Conservation (phyloP, 1,284 basidiomycete genomes). For the Butyriboletus pseudospeciosus region DNA sequence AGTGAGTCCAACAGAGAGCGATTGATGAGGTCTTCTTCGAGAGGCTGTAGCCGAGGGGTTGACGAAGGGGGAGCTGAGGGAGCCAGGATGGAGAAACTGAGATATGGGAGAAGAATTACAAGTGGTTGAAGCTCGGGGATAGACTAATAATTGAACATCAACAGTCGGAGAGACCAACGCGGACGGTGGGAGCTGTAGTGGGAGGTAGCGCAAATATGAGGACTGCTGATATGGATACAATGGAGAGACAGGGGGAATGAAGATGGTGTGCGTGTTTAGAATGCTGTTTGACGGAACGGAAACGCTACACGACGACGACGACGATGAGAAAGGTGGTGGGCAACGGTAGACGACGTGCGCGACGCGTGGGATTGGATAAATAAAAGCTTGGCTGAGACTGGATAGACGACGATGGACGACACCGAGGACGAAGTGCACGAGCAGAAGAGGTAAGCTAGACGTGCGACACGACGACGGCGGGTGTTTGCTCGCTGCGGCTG, state of each 20-base stretch:
- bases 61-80: constrained; percentile 55
- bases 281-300: constrained; percentile 20
- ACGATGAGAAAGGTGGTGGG: constrained; percentile 11
- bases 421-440: constrained; percentile 23
- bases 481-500: constrained; percentile 31
- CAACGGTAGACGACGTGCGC: constrained; percentile 32
- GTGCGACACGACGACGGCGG: constrained; percentile 31
- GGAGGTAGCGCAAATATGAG: constrained; percentile 29
- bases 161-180: constrained; percentile 30
- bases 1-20: constrained; percentile 73
- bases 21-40: constrained; percentile 80
- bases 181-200: constrained; percentile 13
- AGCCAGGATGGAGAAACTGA: constrained; percentile 58
- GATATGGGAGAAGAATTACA: constrained; percentile 28
- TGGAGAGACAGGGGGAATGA: constrained; percentile 23
- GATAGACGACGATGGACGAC: constrained; percentile 17
- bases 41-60: constrained; percentile 42
- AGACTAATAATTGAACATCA: constrained; percentile 36
- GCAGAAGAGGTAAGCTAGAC: constrained; percentile 21
- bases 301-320: constrained; percentile 19
- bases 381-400: constrained; percentile 19
- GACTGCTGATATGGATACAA: constrained; percentile 38
- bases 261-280: constrained; percentile 22
- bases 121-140: constrained; percentile 28
- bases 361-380: constrained; percentile 38